Base-by-base conservation (phyloP, 768 basidiomycete species). In the Collybia mongolica region DNA sequence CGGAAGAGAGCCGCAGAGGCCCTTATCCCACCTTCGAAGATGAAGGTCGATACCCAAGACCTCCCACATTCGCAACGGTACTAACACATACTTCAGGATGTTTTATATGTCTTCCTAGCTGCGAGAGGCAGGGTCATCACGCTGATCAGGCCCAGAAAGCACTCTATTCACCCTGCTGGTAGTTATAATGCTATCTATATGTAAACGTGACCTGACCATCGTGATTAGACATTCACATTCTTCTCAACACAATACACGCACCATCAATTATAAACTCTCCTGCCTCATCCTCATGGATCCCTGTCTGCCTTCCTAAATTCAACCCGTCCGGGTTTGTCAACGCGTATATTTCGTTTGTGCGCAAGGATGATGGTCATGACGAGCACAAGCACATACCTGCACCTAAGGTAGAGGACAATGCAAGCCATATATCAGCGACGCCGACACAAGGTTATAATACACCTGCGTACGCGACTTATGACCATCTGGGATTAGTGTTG, bases 131-230 rank as follows among this genome's bases (percentile, higher is more conserved):
- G 81, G 22, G 86, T 96, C 0, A 79, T 98, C 20, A 94, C 93
- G 1, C 76, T 99, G 6, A 84, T 95, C 7, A 74, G 96, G 52
- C 96, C 96, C 0, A 86, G 79, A 63, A 95, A 90, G 61, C 96
- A 98, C 61, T 94, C 93, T 0, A 93, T 99, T 58, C 94, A 99
- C 64, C 94, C 94, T 17, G 84, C 90, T 39, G 92, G 92, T 88
- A 57, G 46, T 72, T 51, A 46, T 35, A 35, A 29, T 29, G 17
- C 8, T 32, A 26, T 17, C 15, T 38, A 8, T n/a, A 9, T 3
- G 24, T 12, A 22, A n/a, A 17, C n/a, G 19, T 20, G 7, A 15
- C 19, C 44, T 44, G 15, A 24, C 39, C 26, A 23, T 18, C 9
- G 35, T 9, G 24, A 26, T 17, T 63, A 85, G 97, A 98, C 62